Base-by-base conservation (phyloP, 495 filamentous ascomycete species). In the Hyaloscypha finlandica region DNA sequence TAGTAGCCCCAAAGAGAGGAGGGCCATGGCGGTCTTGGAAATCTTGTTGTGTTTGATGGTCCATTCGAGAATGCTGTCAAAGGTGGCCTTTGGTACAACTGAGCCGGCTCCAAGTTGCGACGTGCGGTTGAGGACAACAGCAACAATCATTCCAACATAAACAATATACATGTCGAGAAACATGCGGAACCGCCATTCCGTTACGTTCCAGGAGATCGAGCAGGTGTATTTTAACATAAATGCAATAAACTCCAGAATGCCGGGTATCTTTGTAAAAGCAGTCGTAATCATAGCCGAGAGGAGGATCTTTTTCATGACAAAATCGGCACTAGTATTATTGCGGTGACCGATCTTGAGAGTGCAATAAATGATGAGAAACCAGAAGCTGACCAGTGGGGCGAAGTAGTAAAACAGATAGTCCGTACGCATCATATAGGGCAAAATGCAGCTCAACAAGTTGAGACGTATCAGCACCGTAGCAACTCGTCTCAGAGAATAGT, bases 321-420 rank as follows among this genome's bases (percentile, higher is more conserved):
- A 83, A 12, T 58, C 67, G 5, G 77, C 53, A 45, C 77, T 76
- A 19, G 70, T 55, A 70, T 88, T 89, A 57, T 66, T 66, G 29
- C 68, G 52, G n/a, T 68, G 69, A 22, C 77, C 71, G 60, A 77
- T 62, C 30, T 73, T 69, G 65, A 90, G 75, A 20, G 82, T 86
- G 32, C 74, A 33, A 68, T 81, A 88, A 35, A 85, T 72, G 20
- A 88, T 77, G 20, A 87, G 68, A 73, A 84, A 89, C 84, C 85
- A 90, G 73, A 87, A 88, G 68, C 80, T 83, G 39, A 81, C 76
- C n/a, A 86, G 74, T 11, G 86, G 80, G 1, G 84, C 79, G 70
- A 88, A 88, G 74, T 87, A 86, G 73, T 90, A 90, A 53, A 81
- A 82, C 16, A 77, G 54, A 71, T 88, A 89, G 57, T 80, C 74